Evolutionary conservation across 192 early-diverging fungal species (phyloP), one percentile per base, ranked within the genome.

Genomic region (Podila verticillata): DNA sequence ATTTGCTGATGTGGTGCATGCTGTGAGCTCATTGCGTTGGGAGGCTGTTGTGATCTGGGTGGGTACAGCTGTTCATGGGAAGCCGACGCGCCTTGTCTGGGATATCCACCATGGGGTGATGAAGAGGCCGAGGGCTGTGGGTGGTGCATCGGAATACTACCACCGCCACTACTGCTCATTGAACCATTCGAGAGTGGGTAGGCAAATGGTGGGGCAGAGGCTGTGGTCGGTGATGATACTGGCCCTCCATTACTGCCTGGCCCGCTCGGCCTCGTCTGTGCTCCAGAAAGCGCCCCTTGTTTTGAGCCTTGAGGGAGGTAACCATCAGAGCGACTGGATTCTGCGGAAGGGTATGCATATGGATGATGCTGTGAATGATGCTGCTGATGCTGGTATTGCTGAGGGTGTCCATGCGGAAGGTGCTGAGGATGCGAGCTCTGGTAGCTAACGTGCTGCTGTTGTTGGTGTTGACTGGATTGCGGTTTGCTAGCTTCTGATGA

Each of bases 341-440:
- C 58, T 31, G 58, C 6, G 12, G 58, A 34, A 28, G 22, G 17
- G 30, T 34, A 60, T 7, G 17, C 17, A 26, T 60, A 60, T 26
- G 22, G 22, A 34, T 60, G 58, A 19, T 30, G 58, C 26, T 28
- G 30, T 31, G 54, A 28, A 13, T 54, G 51, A 1, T 54, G 51
- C 22, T 54, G 39, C 39, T 60, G 22, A 60, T 28, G 30, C n/a
- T 54, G 24, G 20, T 31, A 60, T 60, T 32, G 58, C 58, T 60
- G 58, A 5, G 20, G 58, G 28, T 60, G 58, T 7, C 30, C 28
- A 19, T 60, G 58, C 26, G 58, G 58, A 19, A 31, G 58, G 28
- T 60, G 58, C 29, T 24, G 58, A 19, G 20, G 58, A 60, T 60
- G 58, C 15, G 58, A 60, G 22, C 51, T 19, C 26, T 28, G 58